Evolutionary conservation across 2,329 filamentous ascomycete species (phyloP).

Genomic region (Arthrobotrys sphaeroides): DNA sequence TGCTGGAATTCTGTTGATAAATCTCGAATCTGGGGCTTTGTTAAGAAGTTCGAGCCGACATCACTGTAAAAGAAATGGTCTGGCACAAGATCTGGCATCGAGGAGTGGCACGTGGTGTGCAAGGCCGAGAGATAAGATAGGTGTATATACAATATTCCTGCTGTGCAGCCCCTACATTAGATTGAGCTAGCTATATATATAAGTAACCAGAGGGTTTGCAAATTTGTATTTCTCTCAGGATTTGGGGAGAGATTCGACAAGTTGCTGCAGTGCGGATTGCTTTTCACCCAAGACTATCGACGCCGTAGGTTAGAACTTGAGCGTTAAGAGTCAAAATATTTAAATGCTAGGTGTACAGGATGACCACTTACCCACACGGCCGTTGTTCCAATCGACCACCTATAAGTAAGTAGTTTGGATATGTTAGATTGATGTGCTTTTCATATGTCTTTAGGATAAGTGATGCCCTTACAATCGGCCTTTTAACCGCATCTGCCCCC

Average conservation of each 20-base stretch:
- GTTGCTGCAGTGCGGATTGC: slow-evolving; percentile 54
- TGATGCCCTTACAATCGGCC: slow-evolving; percentile 66
- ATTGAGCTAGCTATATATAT: too few species aligned
- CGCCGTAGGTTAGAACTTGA: not conserved
- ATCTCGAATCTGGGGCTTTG: too few species aligned
- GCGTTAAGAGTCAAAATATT: not conserved
- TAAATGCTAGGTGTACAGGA: not conserved
- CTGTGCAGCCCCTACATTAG: too few species aligned
- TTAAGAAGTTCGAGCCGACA: too few species aligned
- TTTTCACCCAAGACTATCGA: slow-evolving; percentile 56
- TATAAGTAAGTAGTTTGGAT: slow-evolving; percentile 59
- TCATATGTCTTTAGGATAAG: slow-evolving; percentile 70
- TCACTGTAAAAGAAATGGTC: too few species aligned
- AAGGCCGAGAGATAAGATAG: too few species aligned
- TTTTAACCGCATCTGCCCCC: slow-evolving; percentile 62
- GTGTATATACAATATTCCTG: not conserved
- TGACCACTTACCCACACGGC: slow-evolving; percentile 70
- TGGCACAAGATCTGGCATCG: too few species aligned
- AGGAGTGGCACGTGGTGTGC: too few species aligned
- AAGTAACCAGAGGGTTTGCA: too few species aligned
- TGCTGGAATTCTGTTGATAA: too few species aligned
- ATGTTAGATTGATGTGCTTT: slow-evolving; percentile 6
- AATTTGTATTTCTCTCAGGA: slow-evolving; percentile 11
- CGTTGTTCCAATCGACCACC: slow-evolving; percentile 86
- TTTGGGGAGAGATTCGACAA: slow-evolving; percentile 56